Percentiles rank a stretch among this genome's conserved stretches.
phyloP scores from a whole-genome alignment of 2,329 filamentous ascomycete species.

The Colletotrichum coccodes region DNA sequence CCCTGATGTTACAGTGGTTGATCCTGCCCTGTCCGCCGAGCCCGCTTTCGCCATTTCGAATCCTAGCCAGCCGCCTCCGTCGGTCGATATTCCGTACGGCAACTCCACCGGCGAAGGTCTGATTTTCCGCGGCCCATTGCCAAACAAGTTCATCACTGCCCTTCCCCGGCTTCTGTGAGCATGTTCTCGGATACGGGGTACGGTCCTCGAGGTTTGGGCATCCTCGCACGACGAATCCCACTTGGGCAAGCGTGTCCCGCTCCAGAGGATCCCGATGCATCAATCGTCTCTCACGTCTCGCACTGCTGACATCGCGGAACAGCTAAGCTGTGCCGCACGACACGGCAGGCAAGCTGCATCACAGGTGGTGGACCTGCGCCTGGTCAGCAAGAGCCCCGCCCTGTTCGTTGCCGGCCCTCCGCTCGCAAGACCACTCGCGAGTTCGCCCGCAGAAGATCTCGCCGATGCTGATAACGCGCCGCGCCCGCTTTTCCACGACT shows the following conservation, averaged over 20 bases:
- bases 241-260: neutral
- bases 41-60: neutral
- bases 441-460: slow-evolving; percentile 11
- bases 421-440: neutral
- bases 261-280: neutral
- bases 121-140: slow-evolving; percentile 10
- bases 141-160: neutral
- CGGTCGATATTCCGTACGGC: slow-evolving; percentile 13
- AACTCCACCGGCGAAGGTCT: slow-evolving; percentile 3
- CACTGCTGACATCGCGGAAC: neutral
- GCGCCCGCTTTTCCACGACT: slow-evolving; percentile 14
- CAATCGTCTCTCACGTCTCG: neutral
- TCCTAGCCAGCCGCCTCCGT: neutral
- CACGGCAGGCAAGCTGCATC: neutral
- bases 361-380: neutral
- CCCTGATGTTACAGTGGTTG: slow-evolving; percentile 13
- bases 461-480: slow-evolving; percentile 15
- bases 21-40: slow-evolving; percentile 7
- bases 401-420: neutral
- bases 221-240: neutral
- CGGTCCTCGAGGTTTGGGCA: neutral
- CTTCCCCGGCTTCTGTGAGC: neutral
- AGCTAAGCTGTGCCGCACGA: neutral
- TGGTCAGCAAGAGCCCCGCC: neutral
- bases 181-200: neutral